These are phyloP conservation scores for Xylariaceae sp. DNA, from an alignment of 2,329 filamentous ascomycete genomes.

Conservation along the genomic window DNA sequence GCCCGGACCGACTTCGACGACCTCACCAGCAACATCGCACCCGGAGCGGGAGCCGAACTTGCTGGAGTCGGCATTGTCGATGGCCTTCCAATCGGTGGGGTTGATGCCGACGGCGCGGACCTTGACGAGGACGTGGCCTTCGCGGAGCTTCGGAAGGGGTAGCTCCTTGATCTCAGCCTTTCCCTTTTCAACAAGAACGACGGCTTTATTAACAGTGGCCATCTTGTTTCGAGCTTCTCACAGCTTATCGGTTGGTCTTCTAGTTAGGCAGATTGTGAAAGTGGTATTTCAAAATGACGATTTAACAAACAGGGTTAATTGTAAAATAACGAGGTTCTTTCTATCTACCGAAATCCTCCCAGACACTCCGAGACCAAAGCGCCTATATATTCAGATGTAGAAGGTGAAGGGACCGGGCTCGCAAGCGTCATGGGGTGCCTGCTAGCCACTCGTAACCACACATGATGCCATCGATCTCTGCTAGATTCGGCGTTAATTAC, in stretches of 20 bases:
- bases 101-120: constrained; percentile 46
- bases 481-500: constrained; percentile 16
- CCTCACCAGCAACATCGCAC: constrained; percentile 56
- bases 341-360: no score
- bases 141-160: constrained; percentile 29
- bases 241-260: no score
- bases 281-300: no score
- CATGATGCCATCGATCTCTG: no score
- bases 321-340: no score
- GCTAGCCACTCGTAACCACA: no score
- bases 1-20: constrained; percentile 53
- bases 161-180: constrained; percentile 36
- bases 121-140: constrained; percentile 44
- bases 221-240: constrained; percentile 18
- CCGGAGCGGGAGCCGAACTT: constrained; percentile 41
- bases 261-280: no score
- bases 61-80: constrained; percentile 28
- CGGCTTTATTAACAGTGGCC: constrained; percentile 32
- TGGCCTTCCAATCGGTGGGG: constrained; percentile 45
- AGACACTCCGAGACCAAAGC: no score
- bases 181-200: constrained; percentile 30
- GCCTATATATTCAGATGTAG: no score
- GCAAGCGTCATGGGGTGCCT: no score
- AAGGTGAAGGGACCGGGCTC: no score
- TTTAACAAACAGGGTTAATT: no score